These are phyloP conservation scores for Yamadazyma trypodendri DNA, from an alignment of 1,139 yeast species.

Conservation along the genomic window DNA sequence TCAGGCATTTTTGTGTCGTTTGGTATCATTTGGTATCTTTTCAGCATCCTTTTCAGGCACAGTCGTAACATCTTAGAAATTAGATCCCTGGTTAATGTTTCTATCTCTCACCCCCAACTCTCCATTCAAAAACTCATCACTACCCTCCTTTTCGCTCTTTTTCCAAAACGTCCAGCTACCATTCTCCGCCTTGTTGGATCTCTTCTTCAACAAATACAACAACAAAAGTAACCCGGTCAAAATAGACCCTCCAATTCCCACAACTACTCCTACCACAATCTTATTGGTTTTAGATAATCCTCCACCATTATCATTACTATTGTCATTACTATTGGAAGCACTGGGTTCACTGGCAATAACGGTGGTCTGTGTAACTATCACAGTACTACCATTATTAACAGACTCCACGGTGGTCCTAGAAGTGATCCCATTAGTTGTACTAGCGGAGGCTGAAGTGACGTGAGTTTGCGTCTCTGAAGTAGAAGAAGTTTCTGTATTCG, in stretches of 20 bases:
- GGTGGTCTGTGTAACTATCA: conserved; percentile 40
- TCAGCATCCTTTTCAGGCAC: too few relatives aligned
- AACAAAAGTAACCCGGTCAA: conserved; percentile 36
- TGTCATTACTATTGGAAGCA: conserved; percentile 20
- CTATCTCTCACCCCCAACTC: conserved; percentile 54
- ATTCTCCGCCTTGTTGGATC: conserved; percentile 26
- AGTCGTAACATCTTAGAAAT: too few relatives aligned
- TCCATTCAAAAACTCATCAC: conserved; percentile 61
- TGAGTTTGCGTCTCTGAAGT: background rate
- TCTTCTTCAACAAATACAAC: conserved; percentile 37
- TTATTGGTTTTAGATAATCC: conserved; percentile 46
- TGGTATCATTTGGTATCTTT: too few relatives aligned
- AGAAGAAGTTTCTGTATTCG: conserved; percentile 1
- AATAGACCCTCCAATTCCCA: conserved; percentile 50
- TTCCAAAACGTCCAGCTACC: conserved; percentile 56
- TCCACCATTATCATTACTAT: conserved; percentile 12
- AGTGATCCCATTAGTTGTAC: conserved; percentile 8
- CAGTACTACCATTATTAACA: conserved; percentile 36
- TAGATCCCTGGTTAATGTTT: conserved; percentile 46
- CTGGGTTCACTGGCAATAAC: conserved; percentile 28
- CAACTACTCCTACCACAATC: conserved; percentile 52
- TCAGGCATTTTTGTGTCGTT: too few relatives aligned
- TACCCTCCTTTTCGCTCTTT: conserved; percentile 44
- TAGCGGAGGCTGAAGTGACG: background rate
- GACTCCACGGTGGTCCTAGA: conserved; percentile 31